Conservation (phyloP, 2,329 filamentous ascomycete species). For the Monosporascus sp. region DNA sequence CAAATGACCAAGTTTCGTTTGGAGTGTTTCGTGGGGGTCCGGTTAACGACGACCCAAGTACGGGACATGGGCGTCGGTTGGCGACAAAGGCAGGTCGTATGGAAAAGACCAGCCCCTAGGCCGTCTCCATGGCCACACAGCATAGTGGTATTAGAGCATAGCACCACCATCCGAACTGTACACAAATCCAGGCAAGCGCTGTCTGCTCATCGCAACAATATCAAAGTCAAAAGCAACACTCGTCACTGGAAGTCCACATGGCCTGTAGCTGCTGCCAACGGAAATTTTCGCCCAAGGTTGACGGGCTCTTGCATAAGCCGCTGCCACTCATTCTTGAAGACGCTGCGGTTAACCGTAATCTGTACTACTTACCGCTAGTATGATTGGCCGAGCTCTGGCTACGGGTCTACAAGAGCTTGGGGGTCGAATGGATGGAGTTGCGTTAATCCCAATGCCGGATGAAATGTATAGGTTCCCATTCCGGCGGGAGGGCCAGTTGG, state of each 20-base stretch:
- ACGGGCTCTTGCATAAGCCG: constrained; percentile 21
- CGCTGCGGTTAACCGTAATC: constrained; percentile 20
- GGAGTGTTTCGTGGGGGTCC: background rate
- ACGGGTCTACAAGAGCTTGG: constrained; percentile 14
- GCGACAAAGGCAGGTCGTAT: background rate
- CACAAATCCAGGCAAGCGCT: background rate
- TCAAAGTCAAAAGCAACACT: background rate
- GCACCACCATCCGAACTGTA: background rate
- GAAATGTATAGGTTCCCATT: background rate
- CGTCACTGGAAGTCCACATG: constrained; percentile 13
- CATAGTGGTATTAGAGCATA: background rate
- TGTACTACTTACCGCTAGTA: constrained; percentile 16
- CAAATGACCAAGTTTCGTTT: background rate
- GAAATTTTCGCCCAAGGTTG: constrained; percentile 17
- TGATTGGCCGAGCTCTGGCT: constrained; percentile 17
- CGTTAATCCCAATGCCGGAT: constrained; percentile 1
- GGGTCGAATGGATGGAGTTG: constrained; percentile 11
- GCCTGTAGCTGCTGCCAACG: constrained; percentile 12
- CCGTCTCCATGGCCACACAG: background rate
- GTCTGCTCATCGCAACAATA: background rate
- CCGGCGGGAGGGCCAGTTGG: background rate
- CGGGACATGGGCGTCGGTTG: background rate
- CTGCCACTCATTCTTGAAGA: constrained; percentile 21
- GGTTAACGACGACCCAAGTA: background rate
- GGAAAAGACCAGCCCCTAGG: background rate